phyloP scores from a whole-genome alignment of 805 yeast genomes.

The Ogataea parapolymorpha region DNA sequence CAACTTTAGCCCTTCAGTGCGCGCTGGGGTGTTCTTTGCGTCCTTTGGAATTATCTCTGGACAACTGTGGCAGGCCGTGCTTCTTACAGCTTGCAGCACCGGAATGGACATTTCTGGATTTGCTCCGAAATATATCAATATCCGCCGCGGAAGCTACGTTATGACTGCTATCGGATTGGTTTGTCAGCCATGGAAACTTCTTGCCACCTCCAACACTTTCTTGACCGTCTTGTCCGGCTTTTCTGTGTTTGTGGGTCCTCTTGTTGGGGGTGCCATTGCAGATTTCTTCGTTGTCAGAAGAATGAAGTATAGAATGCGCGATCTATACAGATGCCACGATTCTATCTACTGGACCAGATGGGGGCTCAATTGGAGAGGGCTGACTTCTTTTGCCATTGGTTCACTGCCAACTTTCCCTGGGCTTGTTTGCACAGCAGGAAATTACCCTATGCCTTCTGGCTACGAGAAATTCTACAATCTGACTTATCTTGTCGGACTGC shows the following conservation, averaged over 20 bases:
- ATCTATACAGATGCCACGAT: constrained; percentile 17
- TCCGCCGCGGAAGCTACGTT: constrained; percentile 45
- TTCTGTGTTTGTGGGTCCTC: constrained; percentile 52
- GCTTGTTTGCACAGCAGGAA: constrained; percentile 17
- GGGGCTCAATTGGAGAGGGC: constrained; percentile 21
- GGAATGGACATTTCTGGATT: constrained; percentile 51
- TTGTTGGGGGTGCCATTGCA: constrained; percentile 21
- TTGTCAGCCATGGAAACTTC: constrained; percentile 41
- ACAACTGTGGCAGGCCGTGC: constrained; percentile 39
- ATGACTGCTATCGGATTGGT: constrained; percentile 34
- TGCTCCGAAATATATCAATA: constrained; percentile 42
- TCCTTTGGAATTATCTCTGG: constrained; percentile 37
- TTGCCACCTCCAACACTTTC: constrained; percentile 35
- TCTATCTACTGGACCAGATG: constrained; percentile 16
- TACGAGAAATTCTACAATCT: constrained; percentile 16
- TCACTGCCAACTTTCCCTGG: constrained; percentile 20
- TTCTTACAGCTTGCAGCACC: constrained; percentile 41
- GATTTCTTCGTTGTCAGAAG: constrained; percentile 27
- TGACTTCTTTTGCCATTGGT: constrained; percentile 14
- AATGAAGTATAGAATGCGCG: constrained; percentile 32
- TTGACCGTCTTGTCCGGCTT: constrained; percentile 78
- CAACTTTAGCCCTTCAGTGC: constrained; percentile 35
- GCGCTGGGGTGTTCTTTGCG: constrained; percentile 49
- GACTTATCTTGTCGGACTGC: constrained; percentile 14
- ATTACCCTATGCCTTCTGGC: constrained; percentile 8